These are phyloP conservation scores for Colletotrichum lini DNA, from an alignment of 2,329 filamentous ascomycete genomes.

Conservation along the genomic window DNA sequence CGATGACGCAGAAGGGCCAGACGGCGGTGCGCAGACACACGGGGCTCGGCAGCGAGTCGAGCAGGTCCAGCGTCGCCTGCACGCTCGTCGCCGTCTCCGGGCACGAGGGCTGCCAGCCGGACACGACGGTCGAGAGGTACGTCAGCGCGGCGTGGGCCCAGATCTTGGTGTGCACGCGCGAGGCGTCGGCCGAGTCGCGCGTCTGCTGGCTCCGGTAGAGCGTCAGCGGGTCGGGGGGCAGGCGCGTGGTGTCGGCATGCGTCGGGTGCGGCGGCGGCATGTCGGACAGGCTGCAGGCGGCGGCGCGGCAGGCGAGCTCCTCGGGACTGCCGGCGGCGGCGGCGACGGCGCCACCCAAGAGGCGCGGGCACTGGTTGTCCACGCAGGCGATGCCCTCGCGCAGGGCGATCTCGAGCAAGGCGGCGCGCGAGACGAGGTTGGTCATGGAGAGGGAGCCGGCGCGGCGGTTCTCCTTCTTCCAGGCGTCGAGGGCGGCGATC, in stretches of 20 bases:
- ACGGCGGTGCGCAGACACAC: slow-evolving; percentile 57
- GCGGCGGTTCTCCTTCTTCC: slow-evolving; percentile 65
- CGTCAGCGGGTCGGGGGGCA: slow-evolving; percentile 33
- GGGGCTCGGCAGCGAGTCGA: slow-evolving; percentile 52
- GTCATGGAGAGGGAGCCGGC: slow-evolving; percentile 60
- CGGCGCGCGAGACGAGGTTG: slow-evolving; percentile 57
- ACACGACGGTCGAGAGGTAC: slow-evolving; percentile 64
- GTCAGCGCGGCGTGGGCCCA: slow-evolving; percentile 65
- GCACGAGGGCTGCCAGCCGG: slow-evolving; percentile 65
- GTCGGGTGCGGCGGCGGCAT: slow-evolving; percentile 45
- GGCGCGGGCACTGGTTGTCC: slow-evolving; percentile 42
- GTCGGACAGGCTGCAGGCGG: slow-evolving; percentile 23
- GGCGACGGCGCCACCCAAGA: slow-evolving; percentile 7
- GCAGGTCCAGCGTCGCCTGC: slow-evolving; percentile 49
- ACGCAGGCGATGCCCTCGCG: slow-evolving; percentile 44
- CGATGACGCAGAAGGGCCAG: slow-evolving; percentile 60
- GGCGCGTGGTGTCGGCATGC: slow-evolving; percentile 34
- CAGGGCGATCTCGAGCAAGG: slow-evolving; percentile 37
- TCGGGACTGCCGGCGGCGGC: slow-evolving; percentile 5
- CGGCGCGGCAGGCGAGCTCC: slow-evolving; percentile 13
- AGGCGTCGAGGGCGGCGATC: slow-evolving; percentile 66
- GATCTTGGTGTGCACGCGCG: slow-evolving; percentile 51
- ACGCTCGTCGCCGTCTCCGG: slow-evolving; percentile 56
- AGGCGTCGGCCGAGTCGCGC: slow-evolving; percentile 25
- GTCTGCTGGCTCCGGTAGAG: slow-evolving; percentile 30